Percentiles rank a stretch among this genome's conserved stretches.
Conservation (phyloP, 1,284 basidiomycete genomes). For the Ceratobasidium sp. region DNA sequence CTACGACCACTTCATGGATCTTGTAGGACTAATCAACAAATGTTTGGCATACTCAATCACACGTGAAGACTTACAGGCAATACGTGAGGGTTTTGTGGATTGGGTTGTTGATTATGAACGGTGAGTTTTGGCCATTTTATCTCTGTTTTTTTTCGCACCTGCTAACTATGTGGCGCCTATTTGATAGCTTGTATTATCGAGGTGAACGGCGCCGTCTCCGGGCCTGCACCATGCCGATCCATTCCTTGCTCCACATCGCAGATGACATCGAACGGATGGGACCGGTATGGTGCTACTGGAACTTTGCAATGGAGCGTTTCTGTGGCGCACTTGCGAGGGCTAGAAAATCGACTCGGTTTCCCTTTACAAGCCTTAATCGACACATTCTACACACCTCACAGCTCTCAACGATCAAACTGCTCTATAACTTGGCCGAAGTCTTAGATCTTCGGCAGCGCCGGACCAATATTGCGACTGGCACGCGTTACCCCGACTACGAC, state of each 20-base stretch:
- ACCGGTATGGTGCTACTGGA: no score
- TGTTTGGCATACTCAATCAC: no score
- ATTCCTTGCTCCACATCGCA: no score
- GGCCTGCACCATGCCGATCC: no score
- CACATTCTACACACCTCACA: slow-evolving; percentile 12
- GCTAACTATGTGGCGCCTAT: slow-evolving; percentile 62
- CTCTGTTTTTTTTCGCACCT: no score
- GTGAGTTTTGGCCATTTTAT: no score
- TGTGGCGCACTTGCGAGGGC: slow-evolving; percentile 53
- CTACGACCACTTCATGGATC: slow-evolving; percentile 52
- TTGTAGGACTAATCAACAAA: neutral
- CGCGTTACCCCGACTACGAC: neutral
- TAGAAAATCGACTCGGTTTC: slow-evolving; percentile 11
- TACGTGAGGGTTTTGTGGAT: no score
- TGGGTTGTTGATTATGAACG: no score
- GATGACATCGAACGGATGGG: no score
- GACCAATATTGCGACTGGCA: neutral
- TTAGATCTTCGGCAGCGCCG: neutral
- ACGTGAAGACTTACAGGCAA: no score
- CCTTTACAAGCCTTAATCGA: slow-evolving; percentile 24
- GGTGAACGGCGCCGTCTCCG: neutral
- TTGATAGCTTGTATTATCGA: neutral
- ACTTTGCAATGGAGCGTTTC: slow-evolving; percentile 61
- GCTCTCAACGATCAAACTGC: slow-evolving; percentile 20
- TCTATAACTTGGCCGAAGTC: slow-evolving; percentile 9